These are phyloP conservation scores for Mycena olivaceomarginata DNA, from an alignment of 768 basidiomycete species.

Conservation along the genomic window DNA sequence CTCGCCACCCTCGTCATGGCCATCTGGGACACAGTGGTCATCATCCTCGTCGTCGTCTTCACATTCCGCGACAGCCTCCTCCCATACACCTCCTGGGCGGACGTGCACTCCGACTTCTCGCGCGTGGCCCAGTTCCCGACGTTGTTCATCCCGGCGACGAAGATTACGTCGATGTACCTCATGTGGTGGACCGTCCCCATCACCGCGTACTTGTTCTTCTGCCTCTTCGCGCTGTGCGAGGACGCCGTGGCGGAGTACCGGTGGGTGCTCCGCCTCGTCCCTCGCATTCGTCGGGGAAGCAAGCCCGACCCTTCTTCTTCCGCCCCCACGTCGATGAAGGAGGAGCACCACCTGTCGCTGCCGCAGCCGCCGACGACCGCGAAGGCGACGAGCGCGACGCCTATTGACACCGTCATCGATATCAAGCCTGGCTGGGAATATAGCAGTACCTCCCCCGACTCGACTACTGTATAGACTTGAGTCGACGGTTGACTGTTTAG, in stretches of 20 bases:
- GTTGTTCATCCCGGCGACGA: not conserved
- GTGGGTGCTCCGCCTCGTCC: not conserved
- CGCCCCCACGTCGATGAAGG: too few relatives aligned
- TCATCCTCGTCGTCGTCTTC: not conserved
- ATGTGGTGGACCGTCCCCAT: slow-evolving; percentile 12
- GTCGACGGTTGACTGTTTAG: too few relatives aligned
- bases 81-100: slow-evolving; percentile 21
- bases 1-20: not conserved
- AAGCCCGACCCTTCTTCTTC: too few relatives aligned
- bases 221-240: not conserved
- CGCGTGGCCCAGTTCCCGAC: slow-evolving; percentile 47
- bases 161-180: not conserved
- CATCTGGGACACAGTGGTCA: slow-evolving; percentile 10
- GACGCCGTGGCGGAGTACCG: not conserved
- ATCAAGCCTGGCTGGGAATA: too few relatives aligned
- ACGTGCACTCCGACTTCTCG: slow-evolving; percentile 16
- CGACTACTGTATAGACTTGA: too few relatives aligned
- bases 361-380: too few relatives aligned
- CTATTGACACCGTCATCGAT: too few relatives aligned
- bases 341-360: too few relatives aligned
- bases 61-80: not conserved
- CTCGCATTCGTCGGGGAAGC: too few relatives aligned
- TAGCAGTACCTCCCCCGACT: too few relatives aligned
- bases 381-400: too few relatives aligned
- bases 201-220: not conserved